These are phyloP conservation scores for Beauveria asiatica DNA, from an alignment of 2,329 filamentous ascomycete genomes.

Conservation along the genomic window DNA sequence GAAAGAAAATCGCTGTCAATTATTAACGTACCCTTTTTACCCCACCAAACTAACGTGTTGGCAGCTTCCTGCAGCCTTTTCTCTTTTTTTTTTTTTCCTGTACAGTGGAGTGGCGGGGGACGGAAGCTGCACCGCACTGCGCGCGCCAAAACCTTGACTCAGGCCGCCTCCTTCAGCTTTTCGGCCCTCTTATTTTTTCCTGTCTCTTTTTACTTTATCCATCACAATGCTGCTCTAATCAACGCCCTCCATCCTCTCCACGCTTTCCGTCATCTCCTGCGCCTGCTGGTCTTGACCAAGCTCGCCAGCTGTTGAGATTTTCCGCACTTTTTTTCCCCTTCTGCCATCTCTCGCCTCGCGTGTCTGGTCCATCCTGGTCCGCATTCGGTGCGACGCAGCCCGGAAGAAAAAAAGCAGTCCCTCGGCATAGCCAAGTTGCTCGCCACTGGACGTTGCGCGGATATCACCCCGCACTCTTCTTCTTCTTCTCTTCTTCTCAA, in stretches of 20 bases:
- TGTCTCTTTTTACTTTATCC: neutral
- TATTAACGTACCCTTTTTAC: neutral
- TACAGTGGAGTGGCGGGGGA: slow-evolving; percentile 4
- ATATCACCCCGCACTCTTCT: neutral
- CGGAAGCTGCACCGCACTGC: neutral
- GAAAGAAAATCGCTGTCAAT: neutral
- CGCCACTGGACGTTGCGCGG: neutral
- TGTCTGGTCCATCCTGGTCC: neutral
- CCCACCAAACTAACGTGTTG: neutral
- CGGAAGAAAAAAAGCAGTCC: slow-evolving; percentile 11
- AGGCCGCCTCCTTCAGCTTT: neutral
- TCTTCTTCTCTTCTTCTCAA: slow-evolving; percentile 8
- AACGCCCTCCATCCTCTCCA: neutral
- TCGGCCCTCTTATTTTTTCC: neutral
- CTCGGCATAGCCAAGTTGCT: slow-evolving; percentile 2
- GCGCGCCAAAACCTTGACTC: slow-evolving; percentile 2
- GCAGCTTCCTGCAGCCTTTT: neutral
- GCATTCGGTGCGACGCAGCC: slow-evolving; percentile 1
- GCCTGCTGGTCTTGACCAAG: slow-evolving; percentile 9
- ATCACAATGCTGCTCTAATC: slow-evolving; percentile 10
- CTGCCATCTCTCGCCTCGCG: neutral
- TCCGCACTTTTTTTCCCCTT: neutral
- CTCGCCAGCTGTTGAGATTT: neutral
- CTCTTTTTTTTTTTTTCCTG: neutral
- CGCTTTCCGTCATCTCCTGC: neutral